phyloP scores from a whole-genome alignment of 1,284 basidiomycete genomes.

The Lentinula novae-zelandiae region DNA sequence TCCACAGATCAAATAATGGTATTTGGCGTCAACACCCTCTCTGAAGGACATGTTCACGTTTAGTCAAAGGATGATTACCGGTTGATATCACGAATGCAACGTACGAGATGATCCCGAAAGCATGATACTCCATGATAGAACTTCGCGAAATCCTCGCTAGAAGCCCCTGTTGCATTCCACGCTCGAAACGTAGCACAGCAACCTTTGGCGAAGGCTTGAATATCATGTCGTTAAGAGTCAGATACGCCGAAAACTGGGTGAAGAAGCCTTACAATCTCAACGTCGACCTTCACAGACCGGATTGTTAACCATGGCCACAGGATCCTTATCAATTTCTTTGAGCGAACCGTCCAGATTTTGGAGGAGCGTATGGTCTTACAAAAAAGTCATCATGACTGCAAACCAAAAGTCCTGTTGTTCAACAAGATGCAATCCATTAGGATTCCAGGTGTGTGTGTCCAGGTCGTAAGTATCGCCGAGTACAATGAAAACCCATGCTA shows the following conservation, averaged over 20 bases:
- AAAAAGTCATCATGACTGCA: slow-evolving; percentile 64
- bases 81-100: slow-evolving; percentile 19
- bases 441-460: slow-evolving; percentile 54
- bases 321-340: slow-evolving; percentile 38
- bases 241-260: background rate
- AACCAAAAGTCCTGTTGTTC: slow-evolving; percentile 79
- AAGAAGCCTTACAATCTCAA: slow-evolving; percentile 58
- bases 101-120: slow-evolving; percentile 68
- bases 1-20: slow-evolving; percentile 69
- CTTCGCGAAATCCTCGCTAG: slow-evolving; percentile 63
- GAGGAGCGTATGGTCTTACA: slow-evolving; percentile 40
- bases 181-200: slow-evolving; percentile 60
- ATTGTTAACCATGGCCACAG: slow-evolving; percentile 73
- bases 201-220: slow-evolving; percentile 64
- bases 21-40: slow-evolving; percentile 54
- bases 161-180: slow-evolving; percentile 71
- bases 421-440: slow-evolving; percentile 50
- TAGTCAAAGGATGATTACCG: background rate
- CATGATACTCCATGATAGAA: slow-evolving; percentile 65
- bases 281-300: slow-evolving; percentile 66
- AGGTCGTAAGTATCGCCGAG: slow-evolving; percentile 64
- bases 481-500: slow-evolving; percentile 65
- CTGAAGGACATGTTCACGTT: slow-evolving; percentile 25
- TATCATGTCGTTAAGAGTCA: background rate
- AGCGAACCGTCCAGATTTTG: background rate